phyloP scores from a whole-genome alignment of 2,329 filamentous ascomycete species.

The Alternaria infectoria region DNA sequence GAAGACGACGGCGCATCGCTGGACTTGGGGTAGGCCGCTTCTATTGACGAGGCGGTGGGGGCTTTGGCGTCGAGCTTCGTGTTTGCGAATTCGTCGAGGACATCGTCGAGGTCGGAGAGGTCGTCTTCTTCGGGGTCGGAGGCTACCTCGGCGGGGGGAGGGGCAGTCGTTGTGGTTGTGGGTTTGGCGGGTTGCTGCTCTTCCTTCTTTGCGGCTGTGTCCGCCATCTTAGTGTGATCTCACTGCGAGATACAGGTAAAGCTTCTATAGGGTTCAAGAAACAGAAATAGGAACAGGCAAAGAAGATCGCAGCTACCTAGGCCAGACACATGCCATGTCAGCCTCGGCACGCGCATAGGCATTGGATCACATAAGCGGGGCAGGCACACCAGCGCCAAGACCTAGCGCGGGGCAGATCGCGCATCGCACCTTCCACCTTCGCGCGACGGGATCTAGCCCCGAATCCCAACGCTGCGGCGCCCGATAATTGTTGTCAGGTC shows the following conservation, averaged over 20 bases:
- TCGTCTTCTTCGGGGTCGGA: conserved; percentile 94
- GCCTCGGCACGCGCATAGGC: conserved; percentile 30
- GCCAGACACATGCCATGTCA: conserved; percentile 14
- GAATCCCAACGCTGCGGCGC: conserved; percentile 8
- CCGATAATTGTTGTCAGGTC: conserved; percentile 24
- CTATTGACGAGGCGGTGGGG: conserved; percentile 28
- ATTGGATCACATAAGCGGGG: conserved; percentile 23
- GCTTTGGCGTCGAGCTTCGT: conserved; percentile 62
- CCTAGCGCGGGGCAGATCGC: conserved; percentile 29
- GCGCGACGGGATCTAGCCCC: conserved; percentile 15
- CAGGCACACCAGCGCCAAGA: neutral
- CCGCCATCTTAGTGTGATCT: conserved; percentile 20
- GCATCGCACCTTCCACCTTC: conserved; percentile 9
- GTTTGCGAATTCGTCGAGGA: conserved; percentile 88
- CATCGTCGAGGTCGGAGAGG: conserved; percentile 90
- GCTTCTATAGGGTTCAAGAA: neutral
- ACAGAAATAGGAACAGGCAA: neutral
- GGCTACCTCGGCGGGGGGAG: conserved; percentile 52
- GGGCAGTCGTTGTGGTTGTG: conserved; percentile 16
- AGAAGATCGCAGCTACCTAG: neutral
- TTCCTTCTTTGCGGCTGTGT: conserved; percentile 26
- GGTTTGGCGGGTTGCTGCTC: conserved; percentile 21
- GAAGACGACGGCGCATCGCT: conserved; percentile 48
- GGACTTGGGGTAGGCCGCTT: conserved; percentile 39
- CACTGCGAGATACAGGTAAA: neutral